A percentile compares a stretch with the other conserved stretches of the same genome.
These are phyloP conservation scores for Yarrowia bubula DNA, from an alignment of 805 yeast species.

Conservation along the genomic window DNA sequence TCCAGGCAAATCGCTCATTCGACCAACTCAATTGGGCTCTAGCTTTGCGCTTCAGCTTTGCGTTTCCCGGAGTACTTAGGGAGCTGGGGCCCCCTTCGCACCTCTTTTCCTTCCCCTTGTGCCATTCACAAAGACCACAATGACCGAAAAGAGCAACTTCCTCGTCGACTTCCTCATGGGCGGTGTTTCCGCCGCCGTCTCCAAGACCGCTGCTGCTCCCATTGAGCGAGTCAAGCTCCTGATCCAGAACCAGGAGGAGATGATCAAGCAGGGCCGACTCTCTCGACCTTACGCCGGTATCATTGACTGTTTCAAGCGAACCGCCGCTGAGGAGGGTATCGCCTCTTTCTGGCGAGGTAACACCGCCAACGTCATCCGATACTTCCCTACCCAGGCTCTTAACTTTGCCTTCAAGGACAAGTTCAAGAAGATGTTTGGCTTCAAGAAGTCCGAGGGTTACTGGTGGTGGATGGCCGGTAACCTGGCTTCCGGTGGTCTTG, in stretches of 20 bases:
- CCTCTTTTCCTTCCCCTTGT: neutral
- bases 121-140: slow-evolving; percentile 20
- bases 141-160: slow-evolving; percentile 32
- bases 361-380: slow-evolving; percentile 98
- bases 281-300: slow-evolving; percentile 86
- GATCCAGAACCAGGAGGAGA: slow-evolving; percentile 97
- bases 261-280: slow-evolving; percentile 96
- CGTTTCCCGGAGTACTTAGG: slow-evolving; percentile 25
- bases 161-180: slow-evolving; percentile 58
- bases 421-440: slow-evolving; percentile 92
- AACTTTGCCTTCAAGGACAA: slow-evolving; percentile 98
- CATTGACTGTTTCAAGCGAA: slow-evolving; percentile 89
- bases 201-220: slow-evolving; percentile 97
- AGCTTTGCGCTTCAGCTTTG: slow-evolving; percentile 9
- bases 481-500: slow-evolving; percentile 98
- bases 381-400: slow-evolving; percentile 99
- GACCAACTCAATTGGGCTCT: slow-evolving; percentile 23
- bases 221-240: slow-evolving; percentile 95
- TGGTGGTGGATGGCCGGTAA: slow-evolving; percentile 94
- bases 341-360: slow-evolving; percentile 98
- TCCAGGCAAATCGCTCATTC: slow-evolving; percentile 21
- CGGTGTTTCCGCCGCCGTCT: slow-evolving; percentile 98
- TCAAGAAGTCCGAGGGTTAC: slow-evolving; percentile 92
- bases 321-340: slow-evolving; percentile 90
- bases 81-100: neutral